Evolutionary conservation across 2,329 filamentous ascomycete genomes (phyloP), one percentile per base, ranked within the genome.

Genomic region (Exophiala phaeomuriformis): DNA sequence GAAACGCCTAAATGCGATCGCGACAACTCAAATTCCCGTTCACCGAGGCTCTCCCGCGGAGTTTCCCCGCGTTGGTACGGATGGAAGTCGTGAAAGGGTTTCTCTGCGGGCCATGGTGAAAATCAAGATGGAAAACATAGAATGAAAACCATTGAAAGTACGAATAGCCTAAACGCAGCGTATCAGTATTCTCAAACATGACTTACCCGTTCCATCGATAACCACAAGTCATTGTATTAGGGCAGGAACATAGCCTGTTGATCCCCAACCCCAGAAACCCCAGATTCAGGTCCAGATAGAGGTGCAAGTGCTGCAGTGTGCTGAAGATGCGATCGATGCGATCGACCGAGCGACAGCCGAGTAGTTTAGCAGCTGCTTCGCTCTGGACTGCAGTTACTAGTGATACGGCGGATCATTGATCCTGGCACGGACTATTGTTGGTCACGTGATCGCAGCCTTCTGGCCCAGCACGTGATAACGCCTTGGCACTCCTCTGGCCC

Each of bases 1-100:
- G 72, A 71, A 57, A 57, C 28, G 55, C 56, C 12, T 59, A 59
- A 47, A 50, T 35, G 28, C 9, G 3, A 31, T 32, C 39, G 39
- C 28, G 39, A 41, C 39, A 41, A 5, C 39, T 41, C 39, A 2
- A 9, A 41, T 27, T 41, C 39, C 39, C 12, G 19, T 41, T 27
- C 19, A 27, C 19, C 19, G 42, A 47, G 44, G 48, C 10, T 33
- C 32, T 36, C 5, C 33, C n/a, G 45, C 31, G 37, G 41, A 46
- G 5, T 10, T 36, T 28, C 30, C 30, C 36, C 30, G 43, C 41
- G 2, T 33, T 40, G 28, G 29, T 37, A 36, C 44, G 40, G 46
- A 52, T 29, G 36, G 41, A 52, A 42, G 46, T 47, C 32, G 41
- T 51, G 49, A 45, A n/a, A 28, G 42, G 9, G n/a, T 51, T 47